Evolutionary conservation across 306 rosid genomes (phyloP).

Genomic region (Cucumis cinereus): DNA sequence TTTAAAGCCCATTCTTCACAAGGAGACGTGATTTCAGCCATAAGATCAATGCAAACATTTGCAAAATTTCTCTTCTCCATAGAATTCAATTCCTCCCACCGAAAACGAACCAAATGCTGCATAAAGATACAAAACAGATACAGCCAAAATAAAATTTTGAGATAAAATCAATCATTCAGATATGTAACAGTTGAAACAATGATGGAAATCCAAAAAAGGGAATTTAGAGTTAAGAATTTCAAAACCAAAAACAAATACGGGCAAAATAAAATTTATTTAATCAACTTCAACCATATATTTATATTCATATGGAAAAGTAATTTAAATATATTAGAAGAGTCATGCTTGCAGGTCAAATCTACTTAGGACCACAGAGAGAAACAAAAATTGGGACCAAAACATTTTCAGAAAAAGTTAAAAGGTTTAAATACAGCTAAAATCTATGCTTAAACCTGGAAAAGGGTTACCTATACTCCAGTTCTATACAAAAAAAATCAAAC

Average conservation of each 20-base stretch:
- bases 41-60: slow-evolving; percentile 56
- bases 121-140: slow-evolving; percentile 7
- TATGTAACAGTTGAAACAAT: background rate
- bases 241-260: background rate
- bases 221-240: background rate
- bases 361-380: background rate
- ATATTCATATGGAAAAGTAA: background rate
- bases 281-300: background rate
- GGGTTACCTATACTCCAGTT: background rate
- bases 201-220: background rate
- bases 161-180: background rate
- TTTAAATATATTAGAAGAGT: background rate
- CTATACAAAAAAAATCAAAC: background rate
- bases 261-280: background rate
- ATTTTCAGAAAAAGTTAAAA: background rate
- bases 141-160: background rate
- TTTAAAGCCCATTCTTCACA: slow-evolving; percentile 87
- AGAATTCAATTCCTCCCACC: slow-evolving; percentile 85
- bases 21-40: slow-evolving; percentile 80
- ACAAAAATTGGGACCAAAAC: background rate
- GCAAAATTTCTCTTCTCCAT: slow-evolving; percentile 61
- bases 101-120: slow-evolving; percentile 87
- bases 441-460: background rate
- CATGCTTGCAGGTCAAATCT: background rate
- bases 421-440: background rate